Percentiles rank a stretch among this genome's conserved stretches.
These are phyloP conservation scores for Pachyrhizus erosus DNA, from an alignment of 306 rosid genomes.

Conservation along the genomic window DNA sequence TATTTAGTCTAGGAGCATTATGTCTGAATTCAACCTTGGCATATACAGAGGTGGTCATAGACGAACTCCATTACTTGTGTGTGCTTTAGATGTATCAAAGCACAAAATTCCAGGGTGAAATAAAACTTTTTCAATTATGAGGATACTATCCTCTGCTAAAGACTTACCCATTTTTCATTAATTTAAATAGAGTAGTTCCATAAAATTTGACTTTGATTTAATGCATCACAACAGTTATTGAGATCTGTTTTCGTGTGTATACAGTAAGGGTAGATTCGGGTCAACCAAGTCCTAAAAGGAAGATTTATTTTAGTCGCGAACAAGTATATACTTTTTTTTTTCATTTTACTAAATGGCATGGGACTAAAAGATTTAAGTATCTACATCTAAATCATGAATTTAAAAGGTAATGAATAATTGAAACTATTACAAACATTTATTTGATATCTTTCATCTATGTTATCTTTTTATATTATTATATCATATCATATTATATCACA, in stretches of 20 bases:
- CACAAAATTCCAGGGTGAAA: not conserved
- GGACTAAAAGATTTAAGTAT: not conserved
- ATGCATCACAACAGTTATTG: not conserved
- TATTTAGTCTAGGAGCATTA: not conserved
- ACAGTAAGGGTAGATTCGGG: not conserved
- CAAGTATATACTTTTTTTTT: not conserved
- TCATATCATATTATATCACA: too few relatives aligned
- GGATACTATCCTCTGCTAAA: not conserved
- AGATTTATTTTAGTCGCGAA: not conserved
- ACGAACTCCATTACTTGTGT: not conserved
- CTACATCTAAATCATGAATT: too few relatives aligned
- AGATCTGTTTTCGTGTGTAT: not conserved
- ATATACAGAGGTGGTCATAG: not conserved
- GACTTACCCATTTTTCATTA: not conserved
- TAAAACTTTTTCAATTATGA: not conserved
- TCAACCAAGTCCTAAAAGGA: not conserved
- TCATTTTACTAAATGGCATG: not conserved
- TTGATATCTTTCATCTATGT: not conserved
- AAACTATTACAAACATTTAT: not conserved
- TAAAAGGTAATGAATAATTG: too few relatives aligned
- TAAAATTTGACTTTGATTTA: not conserved
- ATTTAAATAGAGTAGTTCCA: not conserved
- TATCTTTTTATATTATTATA: not conserved
- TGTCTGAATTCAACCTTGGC: not conserved
- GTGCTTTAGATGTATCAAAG: not conserved